These are phyloP conservation scores for Verbena officinalis DNA, from an alignment of 257 asterid genomes.

Conservation along the genomic window DNA sequence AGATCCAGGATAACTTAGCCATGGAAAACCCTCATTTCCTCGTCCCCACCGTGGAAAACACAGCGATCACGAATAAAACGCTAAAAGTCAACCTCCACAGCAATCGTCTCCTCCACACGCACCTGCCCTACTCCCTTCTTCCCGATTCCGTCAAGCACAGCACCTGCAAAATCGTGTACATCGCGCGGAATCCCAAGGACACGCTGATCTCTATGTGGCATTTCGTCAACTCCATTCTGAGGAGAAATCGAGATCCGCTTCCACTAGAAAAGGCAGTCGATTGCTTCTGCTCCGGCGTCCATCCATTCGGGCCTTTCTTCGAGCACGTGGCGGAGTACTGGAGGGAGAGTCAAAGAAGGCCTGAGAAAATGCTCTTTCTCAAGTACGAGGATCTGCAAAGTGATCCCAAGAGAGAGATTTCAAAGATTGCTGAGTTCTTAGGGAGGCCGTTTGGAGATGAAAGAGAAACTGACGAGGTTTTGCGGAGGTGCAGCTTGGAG, in stretches of 20 bases:
- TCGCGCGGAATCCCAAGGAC: slow-evolving; percentile 38
- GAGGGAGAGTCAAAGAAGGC: slow-evolving; percentile 37
- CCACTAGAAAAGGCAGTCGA: slow-evolving; percentile 35
- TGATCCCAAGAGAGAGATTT: slow-evolving; percentile 39
- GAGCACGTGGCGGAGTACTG: slow-evolving; percentile 44
- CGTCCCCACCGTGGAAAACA: slow-evolving; percentile 37
- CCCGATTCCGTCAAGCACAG: slow-evolving; percentile 34
- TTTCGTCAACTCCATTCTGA: slow-evolving; percentile 27
- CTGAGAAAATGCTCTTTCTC: slow-evolving; percentile 41
- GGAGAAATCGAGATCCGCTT: slow-evolving; percentile 13
- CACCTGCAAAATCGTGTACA: slow-evolving; percentile 39
- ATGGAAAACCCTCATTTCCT: slow-evolving; percentile 35
- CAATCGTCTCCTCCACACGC: slow-evolving; percentile 39
- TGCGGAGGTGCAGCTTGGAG: slow-evolving; percentile 47
- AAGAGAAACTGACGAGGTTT: slow-evolving; percentile 33
- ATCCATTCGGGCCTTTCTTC: slow-evolving; percentile 39
- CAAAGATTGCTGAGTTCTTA: slow-evolving; percentile 42
- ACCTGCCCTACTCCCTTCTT: slow-evolving; percentile 32
- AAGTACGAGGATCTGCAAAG: slow-evolving; percentile 45
- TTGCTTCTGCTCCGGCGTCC: slow-evolving; percentile 38
- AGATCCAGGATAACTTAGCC: slow-evolving; percentile 15
- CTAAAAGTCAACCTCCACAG: slow-evolving; percentile 2
- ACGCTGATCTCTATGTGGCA: slow-evolving; percentile 48
- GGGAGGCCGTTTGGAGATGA: slow-evolving; percentile 39
- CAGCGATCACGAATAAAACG: slow-evolving; percentile 24